Conservation (phyloP, 768 basidiomycete genomes). For the Plicaturopsis crispa region DNA sequence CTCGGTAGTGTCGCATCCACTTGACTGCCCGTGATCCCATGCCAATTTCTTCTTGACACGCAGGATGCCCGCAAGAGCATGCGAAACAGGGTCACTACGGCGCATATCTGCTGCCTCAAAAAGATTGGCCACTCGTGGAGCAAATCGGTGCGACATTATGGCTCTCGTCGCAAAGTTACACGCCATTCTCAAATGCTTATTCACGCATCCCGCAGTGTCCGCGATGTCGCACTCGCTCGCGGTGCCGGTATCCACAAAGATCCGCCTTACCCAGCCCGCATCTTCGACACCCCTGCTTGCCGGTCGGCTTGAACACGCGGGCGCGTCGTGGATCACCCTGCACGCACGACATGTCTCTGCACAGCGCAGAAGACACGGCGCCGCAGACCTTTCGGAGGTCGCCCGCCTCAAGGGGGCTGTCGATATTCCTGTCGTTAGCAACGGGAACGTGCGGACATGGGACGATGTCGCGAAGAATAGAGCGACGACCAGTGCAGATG, state of each 20-base stretch:
- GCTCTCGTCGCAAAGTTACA: not conserved
- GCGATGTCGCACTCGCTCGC: slow-evolving; percentile 54
- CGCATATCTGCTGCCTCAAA: slow-evolving; percentile 65
- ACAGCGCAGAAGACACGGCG: slow-evolving; percentile 60
- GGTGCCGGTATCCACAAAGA: slow-evolving; percentile 60
- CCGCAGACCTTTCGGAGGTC: slow-evolving; percentile 60
- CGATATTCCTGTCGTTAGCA: slow-evolving; percentile 59
- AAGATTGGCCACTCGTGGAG: slow-evolving; percentile 65
- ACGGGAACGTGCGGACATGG: slow-evolving; percentile 67
- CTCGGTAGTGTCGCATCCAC: no score
- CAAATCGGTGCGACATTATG: slow-evolving; percentile 41
- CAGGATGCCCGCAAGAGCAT: slow-evolving; percentile 72
- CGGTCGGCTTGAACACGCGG: slow-evolving; percentile 50
- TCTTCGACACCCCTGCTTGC: slow-evolving; percentile 49
- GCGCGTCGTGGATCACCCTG: slow-evolving; percentile 63
- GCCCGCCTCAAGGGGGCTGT: slow-evolving; percentile 44
- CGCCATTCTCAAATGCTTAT: not conserved
- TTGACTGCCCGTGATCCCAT: no score
- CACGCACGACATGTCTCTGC: slow-evolving; percentile 72
- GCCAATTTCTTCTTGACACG: no score
- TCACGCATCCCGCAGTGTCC: slow-evolving; percentile 36
- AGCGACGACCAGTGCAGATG: slow-evolving; percentile 54
- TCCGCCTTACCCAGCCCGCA: slow-evolving; percentile 49
- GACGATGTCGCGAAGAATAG: slow-evolving; percentile 49
- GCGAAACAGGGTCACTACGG: slow-evolving; percentile 65